Base-by-base conservation (phyloP, 345 rosid genomes). In the Aquilaria yunnanensis region DNA sequence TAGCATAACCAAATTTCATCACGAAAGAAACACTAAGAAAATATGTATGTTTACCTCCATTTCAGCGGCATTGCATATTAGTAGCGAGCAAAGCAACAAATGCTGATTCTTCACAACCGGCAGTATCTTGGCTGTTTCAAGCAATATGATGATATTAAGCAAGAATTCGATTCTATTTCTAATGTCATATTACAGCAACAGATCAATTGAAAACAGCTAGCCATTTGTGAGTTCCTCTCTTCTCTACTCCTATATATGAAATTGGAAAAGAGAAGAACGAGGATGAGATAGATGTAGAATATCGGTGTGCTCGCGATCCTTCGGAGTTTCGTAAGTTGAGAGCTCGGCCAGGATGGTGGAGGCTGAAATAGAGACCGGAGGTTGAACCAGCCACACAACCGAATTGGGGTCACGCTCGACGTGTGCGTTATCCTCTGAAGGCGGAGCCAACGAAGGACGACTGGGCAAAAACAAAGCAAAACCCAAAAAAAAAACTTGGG, bases 51-150 rank as follows among this genome's bases (percentile, higher is more conserved):
- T 33, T 77, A 94, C 99, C 97, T 94, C 99, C 99, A 94, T 94
- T 62, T 97, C 91, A 71, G 93, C 96, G 58, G 99, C 99, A 67
- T 94, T 90, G 80, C 91, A 94, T 34, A 90, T 72, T 63, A 90
- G 99, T 32, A 94, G 77, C 29, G 96, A 86, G 70, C 96, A 89
- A 50, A 94, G 95, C 70, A 94, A 72, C 74, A 94, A 64, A 78
- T 94, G 99, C 75, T 94, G 99, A n/a, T 90, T 88, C 71, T 63
- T 82, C 14, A 94, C 97, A 70, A 94, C 97, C 14, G 99, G 96
- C 70, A 94, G 78, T 75, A 94, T 90, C 75, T 87, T 94, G 51
- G 80, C 97, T 90, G 88, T 60, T 59, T 32, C 56, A 56, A 34
- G 14, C 9, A 2, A 51, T 6, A n/a, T 12, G 14, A 51, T 12